Evolutionary conservation across 163 green algal genomes (phyloP), one percentile per base, ranked within the genome.

Genomic region (Chloroidium sp.): DNA sequence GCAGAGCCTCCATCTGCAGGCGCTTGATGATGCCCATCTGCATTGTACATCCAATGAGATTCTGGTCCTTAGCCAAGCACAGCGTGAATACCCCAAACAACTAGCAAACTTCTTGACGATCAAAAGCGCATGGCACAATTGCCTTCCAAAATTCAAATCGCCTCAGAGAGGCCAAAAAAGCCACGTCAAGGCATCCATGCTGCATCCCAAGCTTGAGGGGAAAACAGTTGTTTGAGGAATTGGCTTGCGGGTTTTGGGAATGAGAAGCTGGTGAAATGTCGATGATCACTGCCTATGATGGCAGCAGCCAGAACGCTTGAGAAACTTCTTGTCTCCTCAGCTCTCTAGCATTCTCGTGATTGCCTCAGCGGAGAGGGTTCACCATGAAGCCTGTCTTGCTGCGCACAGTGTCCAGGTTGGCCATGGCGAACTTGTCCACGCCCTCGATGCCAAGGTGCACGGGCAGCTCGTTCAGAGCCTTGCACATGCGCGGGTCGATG

Each of bases 341-440:
- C 14, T 13, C 14, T 10, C 6, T 13, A 59, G 74, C 36, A n/a
- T 74, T 8, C 36, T 59, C 4, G n/a, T 77, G 57, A 79, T 69
- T 8, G 36, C 8, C 60, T 36, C 4, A 62, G 57, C 3, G 6
- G 4, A 10, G 59, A 79, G 3, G 75, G 2, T 69, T 1, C 62
- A 86, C 77, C 76, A 88, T 82, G 80, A 88, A 88, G 68, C 85
- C 85, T 1, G 85, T 86, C 82, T 88, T 88, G 82, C 80, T 85
- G 62, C 85, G 76, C 59, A 88, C 74, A 62, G 61, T 79, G 61
- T 85, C 82, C 69, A 88, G 78, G 60, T 83, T 81, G 6, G 85
- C 82, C 60, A 77, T 75, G 10, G 77, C 74, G 69, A 86, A 88
- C 76, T 88, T 86, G 62, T 88, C 85, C 1, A 88, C 74, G 0